Evolutionary conservation across 2,329 filamentous ascomycete species (phyloP).

Genomic region (Phialophora macrospora): DNA sequence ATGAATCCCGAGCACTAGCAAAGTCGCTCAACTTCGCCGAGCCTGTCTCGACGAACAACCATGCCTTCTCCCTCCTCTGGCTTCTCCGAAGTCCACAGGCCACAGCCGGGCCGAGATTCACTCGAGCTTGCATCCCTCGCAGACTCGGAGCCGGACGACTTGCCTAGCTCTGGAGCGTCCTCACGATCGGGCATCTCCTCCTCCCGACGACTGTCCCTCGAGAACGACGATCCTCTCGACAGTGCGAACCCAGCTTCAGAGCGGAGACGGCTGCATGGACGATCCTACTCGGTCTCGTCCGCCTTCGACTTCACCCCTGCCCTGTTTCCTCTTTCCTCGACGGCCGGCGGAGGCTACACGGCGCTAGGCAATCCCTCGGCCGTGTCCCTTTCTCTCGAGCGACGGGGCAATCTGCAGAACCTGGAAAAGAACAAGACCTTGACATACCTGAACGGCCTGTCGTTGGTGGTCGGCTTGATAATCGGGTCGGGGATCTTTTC

Average conservation of each 20-base stretch:
- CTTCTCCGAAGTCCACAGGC: slow-evolving; percentile 37
- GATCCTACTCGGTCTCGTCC: slow-evolving; percentile 87
- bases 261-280: slow-evolving; percentile 56
- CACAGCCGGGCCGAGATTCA: slow-evolving; percentile 74
- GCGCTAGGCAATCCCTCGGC: slow-evolving; percentile 79
- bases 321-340: slow-evolving; percentile 88
- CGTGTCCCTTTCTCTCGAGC: slow-evolving; percentile 47
- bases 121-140: slow-evolving; percentile 95
- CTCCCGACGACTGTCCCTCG: slow-evolving; percentile 87
- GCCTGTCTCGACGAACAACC: slow-evolving; percentile 15
- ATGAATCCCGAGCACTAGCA: slow-evolving; percentile 7
- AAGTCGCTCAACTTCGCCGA: slow-evolving; percentile 6
- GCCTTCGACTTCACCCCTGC: slow-evolving; percentile 95
- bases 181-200: slow-evolving; percentile 84
- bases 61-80: slow-evolving; percentile 29
- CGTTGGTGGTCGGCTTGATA: slow-evolving; percentile 87
- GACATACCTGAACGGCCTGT: slow-evolving; percentile 91
- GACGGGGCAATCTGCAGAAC: slow-evolving; percentile 69
- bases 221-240: slow-evolving; percentile 78
- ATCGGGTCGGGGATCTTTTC: slow-evolving; percentile 98
- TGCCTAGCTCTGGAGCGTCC: slow-evolving; percentile 67
- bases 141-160: slow-evolving; percentile 71
- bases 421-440: slow-evolving; percentile 94
- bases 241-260: slow-evolving; percentile 55
- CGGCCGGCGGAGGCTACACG: slow-evolving; percentile 75